Percentiles rank a stretch among this genome's conserved stretches.
Evolutionary conservation across 2,329 filamentous ascomycete species (phyloP).

Genomic region (Madurella mycetomatis): DNA sequence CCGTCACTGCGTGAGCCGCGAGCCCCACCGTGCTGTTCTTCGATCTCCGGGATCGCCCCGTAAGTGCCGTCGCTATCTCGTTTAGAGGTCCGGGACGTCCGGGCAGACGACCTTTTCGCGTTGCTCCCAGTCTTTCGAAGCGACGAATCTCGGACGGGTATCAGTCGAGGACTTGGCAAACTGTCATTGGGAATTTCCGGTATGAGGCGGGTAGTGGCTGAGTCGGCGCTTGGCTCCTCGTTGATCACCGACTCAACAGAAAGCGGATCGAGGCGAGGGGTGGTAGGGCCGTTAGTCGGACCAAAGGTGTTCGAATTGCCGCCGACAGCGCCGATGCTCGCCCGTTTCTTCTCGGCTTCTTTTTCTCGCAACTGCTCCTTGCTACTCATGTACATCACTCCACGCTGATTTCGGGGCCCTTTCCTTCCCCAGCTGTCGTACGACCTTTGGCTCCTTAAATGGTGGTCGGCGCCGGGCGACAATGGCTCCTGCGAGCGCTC

Average conservation of each 20-base stretch:
- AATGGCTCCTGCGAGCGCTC: slow-evolving; percentile 46
- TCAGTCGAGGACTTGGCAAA: slow-evolving; percentile 45
- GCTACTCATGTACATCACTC: slow-evolving; percentile 70
- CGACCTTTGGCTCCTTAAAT: slow-evolving; percentile 49
- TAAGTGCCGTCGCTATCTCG: slow-evolving; percentile 40
- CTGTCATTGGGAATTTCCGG: slow-evolving; percentile 18
- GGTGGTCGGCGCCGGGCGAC: slow-evolving; percentile 44
- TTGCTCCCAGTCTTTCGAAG: slow-evolving; percentile 53
- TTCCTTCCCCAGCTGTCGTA: slow-evolving; percentile 61
- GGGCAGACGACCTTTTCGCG: slow-evolving; percentile 49
- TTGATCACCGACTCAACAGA: slow-evolving; percentile 51
- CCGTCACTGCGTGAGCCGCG: slow-evolving; percentile 17
- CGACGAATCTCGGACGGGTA: slow-evolving; percentile 66
- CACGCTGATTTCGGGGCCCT: slow-evolving; percentile 48
- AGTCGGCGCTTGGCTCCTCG: slow-evolving; percentile 47
- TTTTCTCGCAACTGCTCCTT: slow-evolving; percentile 61
- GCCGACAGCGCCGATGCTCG: slow-evolving; percentile 39
- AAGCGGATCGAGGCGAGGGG: slow-evolving; percentile 43
- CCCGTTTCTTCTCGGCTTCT: slow-evolving; percentile 57
- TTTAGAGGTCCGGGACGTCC: slow-evolving; percentile 46
- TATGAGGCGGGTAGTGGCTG: slow-evolving; percentile 22
- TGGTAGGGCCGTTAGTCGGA: slow-evolving; percentile 28
- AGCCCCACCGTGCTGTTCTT: slow-evolving; percentile 18
- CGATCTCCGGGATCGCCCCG: slow-evolving; percentile 35
- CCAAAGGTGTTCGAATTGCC: slow-evolving; percentile 38